A percentile compares a stretch with the other conserved stretches of the same genome.
phyloP scores from a whole-genome alignment of 768 basidiomycete genomes.

The Tremella fuciformis region DNA sequence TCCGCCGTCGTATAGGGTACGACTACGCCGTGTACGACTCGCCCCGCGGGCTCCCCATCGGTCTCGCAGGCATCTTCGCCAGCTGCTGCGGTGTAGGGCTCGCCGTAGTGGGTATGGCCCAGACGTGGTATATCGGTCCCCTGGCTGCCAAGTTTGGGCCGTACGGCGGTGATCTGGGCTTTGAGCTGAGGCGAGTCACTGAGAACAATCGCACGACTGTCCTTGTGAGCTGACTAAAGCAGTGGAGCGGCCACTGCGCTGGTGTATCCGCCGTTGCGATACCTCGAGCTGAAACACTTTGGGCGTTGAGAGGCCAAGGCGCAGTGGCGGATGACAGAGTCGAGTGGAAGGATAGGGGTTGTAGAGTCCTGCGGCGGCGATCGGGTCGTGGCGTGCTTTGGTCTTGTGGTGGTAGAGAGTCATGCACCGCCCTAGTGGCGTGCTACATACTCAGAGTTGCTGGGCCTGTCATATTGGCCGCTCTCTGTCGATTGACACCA shows the following conservation, averaged over 20 bases:
- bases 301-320: slow-evolving; percentile 19
- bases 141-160: slow-evolving; percentile 55
- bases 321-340: background rate
- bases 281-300: slow-evolving; percentile 55
- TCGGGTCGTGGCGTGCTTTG: too few species aligned
- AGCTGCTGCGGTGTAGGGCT: slow-evolving; percentile 57
- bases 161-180: slow-evolving; percentile 60
- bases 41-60: slow-evolving; percentile 56
- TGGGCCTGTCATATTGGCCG: too few species aligned
- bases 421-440: too few species aligned
- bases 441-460: too few species aligned
- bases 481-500: too few species aligned
- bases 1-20: slow-evolving; percentile 57
- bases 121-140: slow-evolving; percentile 59
- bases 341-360: background rate
- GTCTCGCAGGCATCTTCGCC: slow-evolving; percentile 58
- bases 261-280: slow-evolving; percentile 57
- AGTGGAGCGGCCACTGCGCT: slow-evolving; percentile 56
- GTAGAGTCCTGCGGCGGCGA: background rate
- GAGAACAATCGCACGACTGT: too few species aligned
- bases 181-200: slow-evolving; percentile 54
- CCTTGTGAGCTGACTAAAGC: too few species aligned
- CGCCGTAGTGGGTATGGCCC: slow-evolving; percentile 60
- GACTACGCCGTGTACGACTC: slow-evolving; percentile 58
- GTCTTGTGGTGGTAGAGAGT: too few species aligned